These are phyloP conservation scores for Boletus eberwhitei DNA, from an alignment of 768 basidiomycete genomes.

Conservation along the genomic window DNA sequence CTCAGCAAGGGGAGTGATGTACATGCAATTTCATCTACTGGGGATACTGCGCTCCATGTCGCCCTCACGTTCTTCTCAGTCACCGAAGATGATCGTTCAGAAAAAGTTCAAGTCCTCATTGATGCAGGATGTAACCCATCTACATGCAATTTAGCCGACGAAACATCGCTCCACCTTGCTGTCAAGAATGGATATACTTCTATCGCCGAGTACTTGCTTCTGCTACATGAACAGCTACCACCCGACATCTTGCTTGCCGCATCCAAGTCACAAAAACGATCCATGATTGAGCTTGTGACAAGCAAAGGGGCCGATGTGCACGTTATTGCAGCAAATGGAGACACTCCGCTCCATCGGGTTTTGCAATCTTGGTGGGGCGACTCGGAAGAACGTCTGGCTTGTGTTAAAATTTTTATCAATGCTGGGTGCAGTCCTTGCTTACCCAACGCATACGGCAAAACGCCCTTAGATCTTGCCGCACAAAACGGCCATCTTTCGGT, in stretches of 20 bases:
- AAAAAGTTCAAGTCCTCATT: neutral
- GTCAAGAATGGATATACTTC: neutral
- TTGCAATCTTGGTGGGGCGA: neutral
- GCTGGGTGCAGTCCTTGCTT: neutral
- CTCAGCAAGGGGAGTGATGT: neutral
- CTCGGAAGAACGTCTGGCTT: neutral
- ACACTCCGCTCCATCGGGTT: neutral
- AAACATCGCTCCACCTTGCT: neutral
- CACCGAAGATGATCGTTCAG: neutral
- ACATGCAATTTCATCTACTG: neutral
- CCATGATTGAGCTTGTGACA: neutral
- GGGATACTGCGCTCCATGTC: constrained; percentile 4
- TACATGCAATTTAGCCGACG: neutral
- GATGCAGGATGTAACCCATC: constrained; percentile 9
- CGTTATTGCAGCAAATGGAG: neutral
- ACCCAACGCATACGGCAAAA: neutral
- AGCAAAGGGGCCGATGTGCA: neutral
- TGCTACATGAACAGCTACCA: neutral
- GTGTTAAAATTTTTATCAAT: neutral
- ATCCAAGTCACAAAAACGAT: neutral
- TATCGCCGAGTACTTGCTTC: neutral
- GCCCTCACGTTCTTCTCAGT: neutral
- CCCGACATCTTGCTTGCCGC: neutral
- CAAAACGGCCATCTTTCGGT: too few species aligned
- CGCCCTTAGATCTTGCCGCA: neutral